Conservation (phyloP, 768 basidiomycete species). For the Termitomyces titanicus region DNA sequence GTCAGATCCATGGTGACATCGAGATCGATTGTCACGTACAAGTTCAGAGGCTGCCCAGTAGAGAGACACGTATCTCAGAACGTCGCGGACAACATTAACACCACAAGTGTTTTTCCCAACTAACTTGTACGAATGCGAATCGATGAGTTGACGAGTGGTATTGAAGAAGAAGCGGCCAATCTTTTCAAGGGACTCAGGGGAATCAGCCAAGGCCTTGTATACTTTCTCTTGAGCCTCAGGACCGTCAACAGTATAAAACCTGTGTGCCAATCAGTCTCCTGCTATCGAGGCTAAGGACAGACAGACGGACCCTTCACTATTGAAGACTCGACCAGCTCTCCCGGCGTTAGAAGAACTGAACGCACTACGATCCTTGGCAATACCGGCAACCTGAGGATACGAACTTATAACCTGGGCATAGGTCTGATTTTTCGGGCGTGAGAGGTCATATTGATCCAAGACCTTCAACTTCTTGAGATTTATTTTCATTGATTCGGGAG, state of each 20-base stretch:
- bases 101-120: conserved; percentile 49
- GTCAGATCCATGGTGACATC: background rate
- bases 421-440: conserved; percentile 37
- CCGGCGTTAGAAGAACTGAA: conserved; percentile 50
- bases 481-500: conserved; percentile 62
- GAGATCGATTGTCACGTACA: conserved; percentile 31
- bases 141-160: conserved; percentile 58
- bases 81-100: conserved; percentile 68
- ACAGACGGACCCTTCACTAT: conserved; percentile 51
- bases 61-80: conserved; percentile 61
- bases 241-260: conserved; percentile 65
- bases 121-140: conserved; percentile 48
- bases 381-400: conserved; percentile 49
- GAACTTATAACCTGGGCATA: conserved; percentile 32
- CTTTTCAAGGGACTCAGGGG: conserved; percentile 43
- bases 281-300: background rate
- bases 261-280: conserved; percentile 20
- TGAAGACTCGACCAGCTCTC: conserved; percentile 50
- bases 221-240: conserved; percentile 48
- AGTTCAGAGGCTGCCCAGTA: conserved; percentile 69
- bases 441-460: conserved; percentile 50
- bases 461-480: conserved; percentile 55
- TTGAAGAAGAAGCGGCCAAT: conserved; percentile 63
- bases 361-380: conserved; percentile 40
- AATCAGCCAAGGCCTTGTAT: conserved; percentile 40